A percentile compares a stretch with the other conserved stretches of the same genome.
Evolutionary conservation across 2,329 filamentous ascomycete species (phyloP).

Genomic region (Emmonsia crescens): DNA sequence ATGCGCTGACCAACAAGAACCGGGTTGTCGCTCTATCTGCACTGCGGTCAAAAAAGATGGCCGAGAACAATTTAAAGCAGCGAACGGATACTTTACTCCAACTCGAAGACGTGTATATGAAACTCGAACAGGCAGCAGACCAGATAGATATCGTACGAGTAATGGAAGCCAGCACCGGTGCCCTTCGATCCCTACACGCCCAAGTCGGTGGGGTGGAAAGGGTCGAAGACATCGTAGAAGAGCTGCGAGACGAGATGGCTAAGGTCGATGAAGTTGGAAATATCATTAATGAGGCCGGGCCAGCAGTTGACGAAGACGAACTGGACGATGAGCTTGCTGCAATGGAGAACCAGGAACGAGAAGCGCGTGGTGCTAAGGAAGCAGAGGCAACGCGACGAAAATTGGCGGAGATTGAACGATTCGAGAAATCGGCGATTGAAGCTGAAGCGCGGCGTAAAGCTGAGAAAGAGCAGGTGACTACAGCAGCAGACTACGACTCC

Average conservation of each 20-base stretch:
- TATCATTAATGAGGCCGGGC: constrained; percentile 56
- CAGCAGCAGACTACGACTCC: constrained; percentile 15
- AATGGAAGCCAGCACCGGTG: constrained; percentile 67
- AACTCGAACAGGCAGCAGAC: constrained; percentile 74
- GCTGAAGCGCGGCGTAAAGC: constrained; percentile 22
- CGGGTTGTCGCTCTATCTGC: constrained; percentile 63
- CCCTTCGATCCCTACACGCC: constrained; percentile 61
- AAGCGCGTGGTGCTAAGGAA: constrained; percentile 39
- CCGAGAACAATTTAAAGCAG: constrained; percentile 60
- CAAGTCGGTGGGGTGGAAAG: constrained; percentile 65
- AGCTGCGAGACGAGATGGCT: constrained; percentile 66
- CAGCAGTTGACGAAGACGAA: constrained; percentile 62
- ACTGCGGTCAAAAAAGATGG: constrained; percentile 70
- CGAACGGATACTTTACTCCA: constrained; percentile 65
- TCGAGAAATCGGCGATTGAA: constrained; percentile 30
- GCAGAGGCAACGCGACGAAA: constrained; percentile 38
- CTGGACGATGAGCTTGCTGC: constrained; percentile 79
- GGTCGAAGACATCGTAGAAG: constrained; percentile 66
- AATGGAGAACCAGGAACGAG: constrained; percentile 52
- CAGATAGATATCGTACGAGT: constrained; percentile 73
- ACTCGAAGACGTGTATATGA: constrained; percentile 71
- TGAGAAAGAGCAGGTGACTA: constrained; percentile 10
- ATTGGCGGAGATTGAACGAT: constrained; percentile 39
- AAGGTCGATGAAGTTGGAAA: constrained; percentile 72
- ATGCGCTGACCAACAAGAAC: constrained; percentile 63